Evolutionary conservation across 2,329 filamentous ascomycete genomes (phyloP).

Genomic region (Magnaporthales sp.): DNA sequence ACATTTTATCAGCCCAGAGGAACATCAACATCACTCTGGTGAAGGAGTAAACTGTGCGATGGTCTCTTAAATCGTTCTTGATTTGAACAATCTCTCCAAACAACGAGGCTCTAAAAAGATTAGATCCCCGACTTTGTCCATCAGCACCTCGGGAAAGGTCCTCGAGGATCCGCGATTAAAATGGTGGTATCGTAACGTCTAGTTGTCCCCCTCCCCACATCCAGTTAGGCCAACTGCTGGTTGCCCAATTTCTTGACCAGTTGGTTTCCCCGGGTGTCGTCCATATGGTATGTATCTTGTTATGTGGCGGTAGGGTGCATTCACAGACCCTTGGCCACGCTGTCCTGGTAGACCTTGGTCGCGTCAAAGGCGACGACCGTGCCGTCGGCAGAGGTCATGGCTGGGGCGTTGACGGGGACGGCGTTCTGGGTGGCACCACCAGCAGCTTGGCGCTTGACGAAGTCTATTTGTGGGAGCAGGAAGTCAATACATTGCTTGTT

Average conservation of each 20-base stretch:
- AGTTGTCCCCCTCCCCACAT: background rate
- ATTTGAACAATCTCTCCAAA: background rate
- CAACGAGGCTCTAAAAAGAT: background rate
- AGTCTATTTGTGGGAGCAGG: slow-evolving; percentile 18
- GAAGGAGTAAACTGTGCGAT: background rate
- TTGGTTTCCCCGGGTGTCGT: background rate
- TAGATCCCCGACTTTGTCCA: background rate
- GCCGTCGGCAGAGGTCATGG: slow-evolving; percentile 38
- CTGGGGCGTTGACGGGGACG: slow-evolving; percentile 26
- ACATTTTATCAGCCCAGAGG: background rate
- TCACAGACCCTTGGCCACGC: slow-evolving; percentile 27
- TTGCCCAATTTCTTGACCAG: too few relatives aligned
- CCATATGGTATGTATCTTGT: background rate
- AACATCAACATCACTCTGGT: background rate
- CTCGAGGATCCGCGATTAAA: background rate
- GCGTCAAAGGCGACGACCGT: slow-evolving; percentile 36
- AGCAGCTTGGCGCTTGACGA: slow-evolving; percentile 22
- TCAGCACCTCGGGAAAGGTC: background rate
- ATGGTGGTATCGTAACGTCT: background rate
- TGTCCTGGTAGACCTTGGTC: slow-evolving; percentile 31
- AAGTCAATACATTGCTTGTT: background rate
- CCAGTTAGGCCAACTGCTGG: background rate
- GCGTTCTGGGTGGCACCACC: slow-evolving; percentile 9
- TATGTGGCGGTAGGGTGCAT: background rate
- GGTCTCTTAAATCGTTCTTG: background rate